A percentile compares a stretch with the other conserved stretches of the same genome.
These are phyloP conservation scores for Exophiala sp. DNA, from an alignment of 2,329 filamentous ascomycete genomes.

Conservation along the genomic window DNA sequence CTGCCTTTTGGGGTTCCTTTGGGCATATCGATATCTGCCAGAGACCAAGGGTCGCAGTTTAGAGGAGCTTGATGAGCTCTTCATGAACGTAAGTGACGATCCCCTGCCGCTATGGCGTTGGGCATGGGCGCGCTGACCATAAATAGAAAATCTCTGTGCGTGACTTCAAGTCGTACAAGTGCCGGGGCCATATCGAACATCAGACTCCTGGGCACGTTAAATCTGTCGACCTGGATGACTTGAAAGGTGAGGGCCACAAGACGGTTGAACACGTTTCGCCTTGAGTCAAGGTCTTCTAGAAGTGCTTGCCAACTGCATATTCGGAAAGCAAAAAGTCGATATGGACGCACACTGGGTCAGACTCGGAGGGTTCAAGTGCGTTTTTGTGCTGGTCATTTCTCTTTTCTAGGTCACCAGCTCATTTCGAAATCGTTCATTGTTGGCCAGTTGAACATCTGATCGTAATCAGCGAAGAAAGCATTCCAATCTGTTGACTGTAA, in stretches of 20 bases:
- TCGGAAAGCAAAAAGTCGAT: too few relatives aligned
- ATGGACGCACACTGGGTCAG: too few relatives aligned
- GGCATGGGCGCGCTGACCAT: neutral
- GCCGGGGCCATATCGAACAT: slow-evolving; percentile 3
- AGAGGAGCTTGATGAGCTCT: slow-evolving; percentile 31
- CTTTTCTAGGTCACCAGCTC: too few relatives aligned
- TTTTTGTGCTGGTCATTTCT: too few relatives aligned
- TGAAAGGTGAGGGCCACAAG: neutral
- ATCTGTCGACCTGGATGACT: neutral
- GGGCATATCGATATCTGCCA: slow-evolving; percentile 26
- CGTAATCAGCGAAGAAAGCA: neutral
- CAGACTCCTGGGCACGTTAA: neutral
- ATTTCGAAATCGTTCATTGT: too few relatives aligned
- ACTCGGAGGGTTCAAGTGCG: too few relatives aligned
- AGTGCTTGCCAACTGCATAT: too few relatives aligned
- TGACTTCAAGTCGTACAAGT: slow-evolving; percentile 1
- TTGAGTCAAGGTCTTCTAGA: too few relatives aligned
- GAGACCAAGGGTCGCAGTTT: slow-evolving; percentile 27
- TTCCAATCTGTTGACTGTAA: neutral
- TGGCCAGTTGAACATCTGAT: neutral
- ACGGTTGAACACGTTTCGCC: neutral
- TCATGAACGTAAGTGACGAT: slow-evolving; percentile 16
- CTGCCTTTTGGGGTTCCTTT: slow-evolving; percentile 2
- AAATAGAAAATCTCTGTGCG: neutral
- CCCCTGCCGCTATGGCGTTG: neutral